Evolutionary conservation across 306 rosid genomes (phyloP).

Genomic region (Quercus agrifolia): DNA sequence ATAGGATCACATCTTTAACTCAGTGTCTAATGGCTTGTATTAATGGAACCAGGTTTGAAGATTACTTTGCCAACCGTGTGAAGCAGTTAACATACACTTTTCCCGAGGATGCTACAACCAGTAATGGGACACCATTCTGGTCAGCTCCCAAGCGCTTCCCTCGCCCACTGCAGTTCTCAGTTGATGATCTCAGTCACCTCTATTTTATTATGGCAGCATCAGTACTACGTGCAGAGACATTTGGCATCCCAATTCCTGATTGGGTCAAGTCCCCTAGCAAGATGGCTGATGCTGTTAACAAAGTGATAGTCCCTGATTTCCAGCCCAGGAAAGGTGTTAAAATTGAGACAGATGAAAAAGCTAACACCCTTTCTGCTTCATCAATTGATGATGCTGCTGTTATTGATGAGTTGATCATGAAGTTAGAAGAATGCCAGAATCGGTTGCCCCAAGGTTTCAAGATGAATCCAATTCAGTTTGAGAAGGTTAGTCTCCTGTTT

Average conservation of each 20-base stretch:
- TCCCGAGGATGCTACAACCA: constrained; percentile 93
- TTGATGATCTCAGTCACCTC: constrained; percentile 68
- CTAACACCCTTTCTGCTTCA: constrained; percentile 64
- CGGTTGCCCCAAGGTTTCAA: constrained; percentile 60
- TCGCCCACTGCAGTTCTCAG: constrained; percentile 77
- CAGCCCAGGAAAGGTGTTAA: constrained; percentile 77
- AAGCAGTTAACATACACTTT: constrained; percentile 90
- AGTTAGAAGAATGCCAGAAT: constrained; percentile 54
- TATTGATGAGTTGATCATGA: constrained; percentile 62
- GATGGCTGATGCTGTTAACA: constrained; percentile 70
- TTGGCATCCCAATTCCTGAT: constrained; percentile 82
- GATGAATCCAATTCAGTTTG: constrained; percentile 95
- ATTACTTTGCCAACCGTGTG: constrained; percentile 80
- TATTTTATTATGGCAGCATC: constrained; percentile 79
- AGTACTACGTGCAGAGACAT: constrained; percentile 83
- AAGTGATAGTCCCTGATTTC: constrained; percentile 76
- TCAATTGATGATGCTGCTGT: constrained; percentile 85
- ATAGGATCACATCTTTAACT: not conserved
- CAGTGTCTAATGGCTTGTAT: not conserved
- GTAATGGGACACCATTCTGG: constrained; percentile 96
- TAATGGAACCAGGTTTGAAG: constrained; percentile 55
- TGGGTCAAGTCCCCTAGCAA: constrained; percentile 71
- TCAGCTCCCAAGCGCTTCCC: constrained; percentile 98
- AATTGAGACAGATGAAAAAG: constrained; percentile 92
- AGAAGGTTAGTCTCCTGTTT: constrained; percentile 50